Base-by-base conservation (phyloP, 2,329 filamentous ascomycete species). In the Xylaria sp. region DNA sequence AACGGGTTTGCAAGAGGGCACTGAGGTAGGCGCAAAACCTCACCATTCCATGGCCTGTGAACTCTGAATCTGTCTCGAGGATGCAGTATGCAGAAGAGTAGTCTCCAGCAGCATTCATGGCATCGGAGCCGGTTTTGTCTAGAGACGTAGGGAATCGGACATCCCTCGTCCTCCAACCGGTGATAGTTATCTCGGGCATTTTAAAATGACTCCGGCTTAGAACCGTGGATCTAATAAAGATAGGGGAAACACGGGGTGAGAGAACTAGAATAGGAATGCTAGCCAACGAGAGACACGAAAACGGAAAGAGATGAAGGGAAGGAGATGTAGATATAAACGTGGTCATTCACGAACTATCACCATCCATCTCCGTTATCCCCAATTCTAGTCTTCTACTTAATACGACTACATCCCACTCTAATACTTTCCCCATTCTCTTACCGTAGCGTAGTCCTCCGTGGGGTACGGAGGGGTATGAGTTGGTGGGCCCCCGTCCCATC, bases 71-170 rank as follows among this genome's bases (percentile, higher is more conserved):
- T 0, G 94, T 97, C 78, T 93, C 84, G 58, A 98, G 84, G 76
- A 97, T 95, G 81, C 94, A 97, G 85, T 97, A 98, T n/a, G 94
- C 94, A 13, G 94, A 87, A 1, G 94, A 97, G 83, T 97, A 97
- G 82, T 97, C 94, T 70, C 94, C 92, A 2, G 94, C 94, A 2
- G 93, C 92, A 79, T 98, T 97, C 94, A 97, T 98, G 77, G 94
- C 94, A 88, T 98, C 94, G 9, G 93, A 97, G 76, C 94, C 94
- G n/a, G 94, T 97, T 84, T 95, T 96, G 83, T 97, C 94, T 70
- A 98, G 89, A 50, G 94, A 97, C n/a, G 94, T 98, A 81, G 91
- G 91, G 80, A 94, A 94, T 75, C 91, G 89, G 79, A 94, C 90
- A 83, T 94, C 91, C 78, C 90, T 87, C 68, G 90, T 92, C 73